phyloP scores from a whole-genome alignment of 202 grass and related monocot species.

The Zizania palustris region DNA sequence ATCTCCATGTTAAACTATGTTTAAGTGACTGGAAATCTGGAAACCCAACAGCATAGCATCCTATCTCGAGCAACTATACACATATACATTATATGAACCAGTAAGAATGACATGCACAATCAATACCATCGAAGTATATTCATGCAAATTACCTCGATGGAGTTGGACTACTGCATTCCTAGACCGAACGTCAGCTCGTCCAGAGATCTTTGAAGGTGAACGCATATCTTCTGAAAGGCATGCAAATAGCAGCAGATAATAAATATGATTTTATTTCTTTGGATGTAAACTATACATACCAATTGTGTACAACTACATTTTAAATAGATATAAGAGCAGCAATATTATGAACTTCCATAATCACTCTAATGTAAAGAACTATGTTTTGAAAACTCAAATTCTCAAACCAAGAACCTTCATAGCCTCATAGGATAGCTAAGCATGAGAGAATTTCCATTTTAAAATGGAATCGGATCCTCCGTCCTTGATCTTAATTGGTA shows the following conservation, averaged over 20 bases:
- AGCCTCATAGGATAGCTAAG: not conserved
- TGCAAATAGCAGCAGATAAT: not conserved
- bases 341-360: not conserved
- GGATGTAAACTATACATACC: not conserved
- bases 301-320: too few relatives aligned
- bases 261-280: not conserved
- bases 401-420: not conserved
- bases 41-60: not conserved
- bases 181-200: conserved; percentile 9
- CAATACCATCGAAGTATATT: not conserved
- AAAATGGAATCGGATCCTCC: not conserved
- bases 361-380: not conserved
- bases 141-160: conserved; percentile 17
- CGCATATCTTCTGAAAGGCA: not conserved
- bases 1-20: not conserved
- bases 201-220: not conserved
- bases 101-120: conserved; percentile 7
- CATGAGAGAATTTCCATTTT: not conserved
- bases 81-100: not conserved
- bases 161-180: not conserved
- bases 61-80: not conserved
- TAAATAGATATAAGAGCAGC: too few relatives aligned
- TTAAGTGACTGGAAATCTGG: not conserved
- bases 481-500: not conserved
- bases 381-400: not conserved